These are phyloP conservation scores for Massarina eburnea DNA, from an alignment of 2,329 filamentous ascomycete genomes.

Conservation along the genomic window DNA sequence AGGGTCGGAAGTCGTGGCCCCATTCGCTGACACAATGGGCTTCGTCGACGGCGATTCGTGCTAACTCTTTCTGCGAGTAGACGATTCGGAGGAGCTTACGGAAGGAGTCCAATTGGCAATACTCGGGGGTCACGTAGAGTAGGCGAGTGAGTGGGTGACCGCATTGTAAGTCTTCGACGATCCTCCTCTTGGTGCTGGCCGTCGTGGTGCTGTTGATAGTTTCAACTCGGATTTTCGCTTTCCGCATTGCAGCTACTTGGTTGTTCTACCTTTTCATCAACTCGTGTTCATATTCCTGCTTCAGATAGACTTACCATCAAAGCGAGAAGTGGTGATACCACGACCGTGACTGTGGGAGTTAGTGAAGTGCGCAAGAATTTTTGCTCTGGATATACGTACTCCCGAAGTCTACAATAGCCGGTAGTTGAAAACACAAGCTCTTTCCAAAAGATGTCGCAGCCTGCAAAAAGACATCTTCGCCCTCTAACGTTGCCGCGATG, in stretches of 20 bases:
- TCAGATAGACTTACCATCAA: constrained; percentile 67
- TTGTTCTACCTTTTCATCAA: constrained; percentile 65
- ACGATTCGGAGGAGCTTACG: constrained; percentile 72
- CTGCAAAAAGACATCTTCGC: constrained; percentile 90
- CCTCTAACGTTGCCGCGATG: constrained; percentile 76
- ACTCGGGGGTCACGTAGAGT: constrained; percentile 91
- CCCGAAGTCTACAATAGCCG: constrained; percentile 82
- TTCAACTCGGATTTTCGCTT: constrained; percentile 74
- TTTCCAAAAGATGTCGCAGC: constrained; percentile 91
- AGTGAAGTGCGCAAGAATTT: too few species aligned
- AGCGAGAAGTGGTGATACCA: constrained; percentile 84
- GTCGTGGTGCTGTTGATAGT: constrained; percentile 85
- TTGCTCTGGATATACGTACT: constrained; percentile 56
- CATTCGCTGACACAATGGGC: constrained; percentile 98
- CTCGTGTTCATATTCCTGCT: background rate
- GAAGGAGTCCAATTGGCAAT: constrained; percentile 77
- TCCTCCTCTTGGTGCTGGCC: constrained; percentile 62
- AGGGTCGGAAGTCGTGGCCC: constrained; percentile 95
- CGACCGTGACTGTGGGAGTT: constrained; percentile 70
- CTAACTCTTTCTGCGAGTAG: constrained; percentile 79
- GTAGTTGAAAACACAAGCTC: constrained; percentile 88
- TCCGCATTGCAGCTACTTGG: constrained; percentile 79
- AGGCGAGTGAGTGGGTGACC: constrained; percentile 82
- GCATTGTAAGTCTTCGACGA: constrained; percentile 80
- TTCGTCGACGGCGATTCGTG: constrained; percentile 86